Evolutionary conservation across 129 eudicot species (phyloP).

Genomic region (Ambrosia artemisiifolia): DNA sequence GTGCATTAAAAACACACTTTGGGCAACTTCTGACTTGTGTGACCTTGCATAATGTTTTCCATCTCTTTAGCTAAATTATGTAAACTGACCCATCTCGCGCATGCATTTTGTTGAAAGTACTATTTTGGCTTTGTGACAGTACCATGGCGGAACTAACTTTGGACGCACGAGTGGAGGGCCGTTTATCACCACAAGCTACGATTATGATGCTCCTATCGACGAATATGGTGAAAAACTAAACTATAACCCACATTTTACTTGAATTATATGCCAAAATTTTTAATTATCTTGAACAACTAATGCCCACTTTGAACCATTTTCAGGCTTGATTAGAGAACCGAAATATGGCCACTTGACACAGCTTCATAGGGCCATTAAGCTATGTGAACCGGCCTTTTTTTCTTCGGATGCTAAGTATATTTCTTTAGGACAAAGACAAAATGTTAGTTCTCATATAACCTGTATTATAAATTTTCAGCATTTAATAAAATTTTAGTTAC

Average conservation of each 20-base stretch:
- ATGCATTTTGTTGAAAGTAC: not conserved
- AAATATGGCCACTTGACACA: conserved; percentile 82
- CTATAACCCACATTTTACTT: not conserved
- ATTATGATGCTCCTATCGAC: conserved; percentile 96
- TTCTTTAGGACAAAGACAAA: conserved; percentile 58
- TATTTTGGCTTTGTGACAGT: conserved; percentile 42
- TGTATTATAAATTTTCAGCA: not conserved
- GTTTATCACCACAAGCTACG: conserved; percentile 89
- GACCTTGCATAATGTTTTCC: not conserved
- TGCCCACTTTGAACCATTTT: not conserved
- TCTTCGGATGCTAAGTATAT: conserved; percentile 62
- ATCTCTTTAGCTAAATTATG: not conserved
- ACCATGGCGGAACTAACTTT: conserved; percentile 96
- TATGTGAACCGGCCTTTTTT: conserved; percentile 64
- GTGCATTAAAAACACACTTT: not conserved
- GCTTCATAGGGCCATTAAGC: conserved; percentile 85
- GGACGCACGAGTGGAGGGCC: conserved; percentile 96
- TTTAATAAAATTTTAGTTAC: not conserved
- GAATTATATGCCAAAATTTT: not conserved
- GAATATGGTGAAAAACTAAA: conserved; percentile 69
- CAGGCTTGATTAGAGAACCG: conserved; percentile 90
- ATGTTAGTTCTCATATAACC: conserved; percentile 37
- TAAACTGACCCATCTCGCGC: not conserved
- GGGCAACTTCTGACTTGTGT: not conserved
- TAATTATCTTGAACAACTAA: not conserved